Evolutionary conservation across 1,139 yeast species (phyloP), one percentile per base, ranked within the genome.

Genomic region (Nakaseomyces sp.): DNA sequence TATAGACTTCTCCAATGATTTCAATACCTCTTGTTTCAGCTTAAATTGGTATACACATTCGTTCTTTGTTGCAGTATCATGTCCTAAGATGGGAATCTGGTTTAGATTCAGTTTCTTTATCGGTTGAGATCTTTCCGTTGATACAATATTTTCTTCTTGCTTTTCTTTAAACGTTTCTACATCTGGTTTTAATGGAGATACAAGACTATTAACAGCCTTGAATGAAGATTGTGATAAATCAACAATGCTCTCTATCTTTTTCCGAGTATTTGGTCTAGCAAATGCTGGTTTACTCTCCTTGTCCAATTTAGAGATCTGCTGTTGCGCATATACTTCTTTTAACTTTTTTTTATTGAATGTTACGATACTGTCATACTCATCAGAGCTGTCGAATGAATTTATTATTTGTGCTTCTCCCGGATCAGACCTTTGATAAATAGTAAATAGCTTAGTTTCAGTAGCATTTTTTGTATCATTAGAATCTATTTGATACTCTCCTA

Each of bases 161-260:
- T 10, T 32, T 17, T 32, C 15, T 12, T 18, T 12, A 6, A 24
- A 4, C 2, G 20, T 5, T 17, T 18, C 6, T 6, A 7, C 24
- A 18, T 18, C 24, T 19, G 36, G 12, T 40, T 52, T 54, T 15
- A 58, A 37, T 2, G 63, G 64, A 1, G 65, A 60, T 12, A 57
- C 52, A 18, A 59, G 41, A 4, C 52, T 50, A 13, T 48, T 51
- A 2, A 55, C 61, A 3, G 51, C 61, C 22, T 56, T 52, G 41
- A 57, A 60, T 1, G 64, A 57, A 20, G 47, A 55, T 40, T 57
- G 58, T 3, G 63, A 55, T 29, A 56, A 43, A 43, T 32, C 24
- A 7, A 56, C 53, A 7, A 56, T 47, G 18, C 50, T 49, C 19
- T 54, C 54, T 5, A 37, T 19, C 1, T 32, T n/a, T 18, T 32